Base-by-base conservation (phyloP, 2,329 filamentous ascomycete genomes). In the Calcarisporium arbuscula region DNA sequence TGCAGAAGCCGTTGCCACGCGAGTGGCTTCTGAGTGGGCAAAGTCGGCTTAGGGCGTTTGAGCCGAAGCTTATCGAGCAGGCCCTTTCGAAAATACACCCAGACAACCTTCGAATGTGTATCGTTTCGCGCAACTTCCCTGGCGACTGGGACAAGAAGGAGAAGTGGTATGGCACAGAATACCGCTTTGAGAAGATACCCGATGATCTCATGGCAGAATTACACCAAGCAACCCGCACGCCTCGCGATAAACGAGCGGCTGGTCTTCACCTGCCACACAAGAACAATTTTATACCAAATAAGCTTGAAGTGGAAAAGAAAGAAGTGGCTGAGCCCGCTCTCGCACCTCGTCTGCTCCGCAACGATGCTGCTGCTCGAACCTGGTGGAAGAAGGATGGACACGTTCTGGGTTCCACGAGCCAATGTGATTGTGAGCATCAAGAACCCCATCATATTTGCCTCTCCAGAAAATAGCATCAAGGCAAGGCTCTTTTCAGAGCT, bases 371-470 rank as follows among this genome's bases (percentile, higher is more conserved):
- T 21, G 80, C 85, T 1, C 80, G 89, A 19, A 82, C 86, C 4
- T 98, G 92, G 92, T 95, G 81, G 69, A 98, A 98, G 68, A 96
- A 96, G 62, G 92, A 98, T 51, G n/a, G 92, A 98, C 49, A 88
- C 82, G 1, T 98, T 96, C 61, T 96, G 90, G 89, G 92, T 96
- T 8, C 92, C 92, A 8, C 95, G 94, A 58, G 92, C 86, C 4
- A 92, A 88, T 39, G 67, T 96, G 14, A 76, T 88, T 45, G 77
- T 95, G 44, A 86, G 81, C 47, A 71, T 94, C 45, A 77, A 81
- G 48, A 94, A 82, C 39, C 84, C 88, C 0, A 62, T 94, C 29
- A 79, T 85, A n/a, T 80, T 79, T 54, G 74, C 85, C 2, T 88
- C 85, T 5, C 84, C 88, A 2, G 80, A 83, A 37, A 89, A 84